phyloP scores from a whole-genome alignment of 768 basidiomycete species.

The Calocera cornea region DNA sequence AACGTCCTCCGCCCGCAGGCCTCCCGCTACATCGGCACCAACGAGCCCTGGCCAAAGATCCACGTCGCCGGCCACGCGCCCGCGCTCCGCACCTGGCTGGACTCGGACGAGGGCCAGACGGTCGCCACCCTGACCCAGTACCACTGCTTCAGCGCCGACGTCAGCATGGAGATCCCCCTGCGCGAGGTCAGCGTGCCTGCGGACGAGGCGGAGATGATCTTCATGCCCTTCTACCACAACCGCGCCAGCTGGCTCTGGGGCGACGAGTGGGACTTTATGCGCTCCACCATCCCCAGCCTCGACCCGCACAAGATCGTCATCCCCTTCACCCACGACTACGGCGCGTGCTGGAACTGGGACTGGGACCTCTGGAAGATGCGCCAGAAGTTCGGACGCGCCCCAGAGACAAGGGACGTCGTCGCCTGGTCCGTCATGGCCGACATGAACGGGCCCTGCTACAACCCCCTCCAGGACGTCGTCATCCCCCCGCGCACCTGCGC shows the following conservation, averaged over 20 bases:
- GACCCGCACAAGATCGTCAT: conserved; percentile 16
- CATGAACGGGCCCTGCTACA: conserved; percentile 25
- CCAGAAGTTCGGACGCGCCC: conserved; percentile 5
- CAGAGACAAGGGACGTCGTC: conserved; percentile 10
- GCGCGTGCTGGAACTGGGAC: conserved; percentile 22
- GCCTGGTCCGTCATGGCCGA: conserved; percentile 27
- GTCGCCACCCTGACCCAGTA: conserved; percentile 20
- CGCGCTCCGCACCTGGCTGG: conserved; percentile 12
- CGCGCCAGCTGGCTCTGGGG: conserved; percentile 18
- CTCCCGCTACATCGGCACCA: conserved; percentile 15
- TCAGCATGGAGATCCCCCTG: conserved; percentile 22
- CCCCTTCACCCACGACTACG: conserved; percentile 26
- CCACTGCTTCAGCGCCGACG: conserved; percentile 26
- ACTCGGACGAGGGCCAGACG: conserved; percentile 17
- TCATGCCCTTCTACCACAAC: conserved; percentile 23
- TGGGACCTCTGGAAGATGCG: conserved; percentile 19
- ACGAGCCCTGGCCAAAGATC: conserved; percentile 20
- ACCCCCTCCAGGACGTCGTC: conserved; percentile 25
- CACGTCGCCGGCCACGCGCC: conserved; percentile 22
- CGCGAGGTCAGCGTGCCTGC: conserved; percentile 20
- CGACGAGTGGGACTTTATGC: conserved; percentile 18
- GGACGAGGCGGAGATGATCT: conserved; percentile 24
- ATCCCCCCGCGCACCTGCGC: conserved; percentile 24
- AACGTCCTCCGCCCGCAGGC: conserved; percentile 22
- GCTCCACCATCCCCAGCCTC: conserved; percentile 17